Conservation (phyloP, 2,329 filamentous ascomycete genomes). For the Fusarium caatingaense region DNA sequence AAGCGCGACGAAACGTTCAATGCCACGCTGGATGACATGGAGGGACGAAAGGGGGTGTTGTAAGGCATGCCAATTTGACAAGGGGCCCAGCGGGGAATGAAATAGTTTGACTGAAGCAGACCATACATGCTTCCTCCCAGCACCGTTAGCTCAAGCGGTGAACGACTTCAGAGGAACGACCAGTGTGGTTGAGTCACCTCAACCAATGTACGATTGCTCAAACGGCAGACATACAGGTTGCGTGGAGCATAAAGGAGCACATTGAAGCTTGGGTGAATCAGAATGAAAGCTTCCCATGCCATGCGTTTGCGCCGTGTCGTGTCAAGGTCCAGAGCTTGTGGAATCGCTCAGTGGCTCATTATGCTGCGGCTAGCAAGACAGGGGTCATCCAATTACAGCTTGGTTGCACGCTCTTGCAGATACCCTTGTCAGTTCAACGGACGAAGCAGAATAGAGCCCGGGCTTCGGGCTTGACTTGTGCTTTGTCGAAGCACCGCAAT, state of each 20-base stretch:
- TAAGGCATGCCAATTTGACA: constrained; percentile 38
- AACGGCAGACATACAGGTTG: constrained; percentile 1
- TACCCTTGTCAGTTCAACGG: constrained; percentile 29
- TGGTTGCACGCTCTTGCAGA: constrained; percentile 25
- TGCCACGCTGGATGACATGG: constrained; percentile 47
- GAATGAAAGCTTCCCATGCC: constrained; percentile 15
- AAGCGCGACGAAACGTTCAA: constrained; percentile 43
- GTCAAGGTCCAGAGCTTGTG: constrained; percentile 34
- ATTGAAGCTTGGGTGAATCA: not conserved
- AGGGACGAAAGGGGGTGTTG: constrained; percentile 38
- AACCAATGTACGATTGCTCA: not conserved
- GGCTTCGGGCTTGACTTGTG: constrained; percentile 11
- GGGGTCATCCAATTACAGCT: constrained; percentile 28
- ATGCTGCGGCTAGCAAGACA: constrained; percentile 22
- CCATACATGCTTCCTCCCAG: constrained; percentile 37
- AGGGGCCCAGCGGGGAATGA: constrained; percentile 36
- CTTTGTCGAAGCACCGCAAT: constrained; percentile 6
- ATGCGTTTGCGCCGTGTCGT: constrained; percentile 16
- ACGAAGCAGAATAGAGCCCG: constrained; percentile 21
- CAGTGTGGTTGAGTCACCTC: constrained; percentile 5
- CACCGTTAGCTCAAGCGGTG: constrained; percentile 39
- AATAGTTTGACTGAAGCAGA: constrained; percentile 30
- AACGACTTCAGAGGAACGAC: constrained; percentile 19
- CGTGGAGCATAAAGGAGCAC: constrained; percentile 18
- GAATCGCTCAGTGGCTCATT: constrained; percentile 23